Evolutionary conservation across 805 yeast genomes (phyloP).

Genomic region (Naumovozyma baii): DNA sequence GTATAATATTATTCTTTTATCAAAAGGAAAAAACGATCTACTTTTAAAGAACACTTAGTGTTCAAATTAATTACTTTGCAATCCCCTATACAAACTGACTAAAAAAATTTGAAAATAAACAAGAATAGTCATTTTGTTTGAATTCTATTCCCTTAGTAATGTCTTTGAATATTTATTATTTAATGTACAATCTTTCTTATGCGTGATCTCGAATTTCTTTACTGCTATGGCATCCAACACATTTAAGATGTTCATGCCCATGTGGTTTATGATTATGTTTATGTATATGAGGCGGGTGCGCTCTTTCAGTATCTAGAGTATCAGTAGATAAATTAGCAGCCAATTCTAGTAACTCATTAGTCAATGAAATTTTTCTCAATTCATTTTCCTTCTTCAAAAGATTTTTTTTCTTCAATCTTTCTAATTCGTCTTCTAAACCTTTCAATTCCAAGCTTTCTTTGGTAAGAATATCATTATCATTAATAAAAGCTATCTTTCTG

Average conservation of each 20-base stretch:
- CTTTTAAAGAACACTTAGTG: too few species aligned
- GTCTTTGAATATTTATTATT: too few species aligned
- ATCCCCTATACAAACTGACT: too few species aligned
- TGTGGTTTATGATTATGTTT: background rate
- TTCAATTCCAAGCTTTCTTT: constrained; percentile 30
- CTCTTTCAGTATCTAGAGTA: background rate
- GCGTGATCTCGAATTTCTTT: too few species aligned
- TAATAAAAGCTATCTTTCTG: background rate
- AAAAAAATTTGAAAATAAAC: too few species aligned
- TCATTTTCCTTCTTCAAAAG: constrained; percentile 31
- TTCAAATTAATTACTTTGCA: too few species aligned
- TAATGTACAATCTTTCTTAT: too few species aligned
- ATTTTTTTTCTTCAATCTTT: constrained; percentile 23
- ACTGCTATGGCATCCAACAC: background rate
- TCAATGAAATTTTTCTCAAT: constrained; percentile 27
- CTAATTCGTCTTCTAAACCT: constrained; percentile 28
- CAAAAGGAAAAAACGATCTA: too few species aligned
- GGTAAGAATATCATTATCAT: constrained; percentile 29
- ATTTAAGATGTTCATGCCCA: constrained; percentile 1
- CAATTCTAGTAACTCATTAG: constrained; percentile 23
- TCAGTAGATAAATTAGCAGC: constrained; percentile 17
- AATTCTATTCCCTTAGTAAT: too few species aligned
- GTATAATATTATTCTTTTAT: too few species aligned
- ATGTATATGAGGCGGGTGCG: background rate
- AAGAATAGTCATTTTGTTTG: too few species aligned